Evolutionary conservation across 208 protist species (phyloP).

Genomic region (Herpetomonas samuelpessoai): DNA sequence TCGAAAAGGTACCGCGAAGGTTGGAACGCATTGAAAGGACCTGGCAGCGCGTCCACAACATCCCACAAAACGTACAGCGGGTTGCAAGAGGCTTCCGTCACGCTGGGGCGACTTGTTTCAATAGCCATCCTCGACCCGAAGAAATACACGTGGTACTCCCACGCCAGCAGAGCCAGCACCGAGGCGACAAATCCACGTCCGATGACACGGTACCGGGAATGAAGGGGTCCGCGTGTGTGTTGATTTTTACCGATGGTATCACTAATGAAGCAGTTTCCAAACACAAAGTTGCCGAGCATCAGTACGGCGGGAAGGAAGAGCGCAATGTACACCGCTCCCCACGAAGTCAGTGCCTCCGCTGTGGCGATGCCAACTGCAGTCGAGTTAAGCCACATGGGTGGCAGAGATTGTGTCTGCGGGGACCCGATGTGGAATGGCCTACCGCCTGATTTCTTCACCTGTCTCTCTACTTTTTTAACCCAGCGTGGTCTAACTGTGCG

Average conservation of each 20-base stretch:
- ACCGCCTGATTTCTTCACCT: too few relatives aligned
- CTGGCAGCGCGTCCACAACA: conserved; percentile 24
- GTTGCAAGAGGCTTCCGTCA: conserved; percentile 22
- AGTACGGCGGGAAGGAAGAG: conserved; percentile 43
- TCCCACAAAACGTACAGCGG: conserved; percentile 27
- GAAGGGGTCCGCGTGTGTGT: conserved; percentile 19
- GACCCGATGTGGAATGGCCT: too few relatives aligned
- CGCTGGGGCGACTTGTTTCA: background rate
- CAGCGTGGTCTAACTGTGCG: too few relatives aligned
- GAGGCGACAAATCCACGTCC: conserved; percentile 27
- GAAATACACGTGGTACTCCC: conserved; percentile 64
- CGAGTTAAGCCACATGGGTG: too few relatives aligned
- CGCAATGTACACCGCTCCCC: conserved; percentile 47
- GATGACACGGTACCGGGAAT: conserved; percentile 18
- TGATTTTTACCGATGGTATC: conserved; percentile 34
- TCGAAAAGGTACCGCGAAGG: conserved; percentile 10
- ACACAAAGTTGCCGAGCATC: conserved; percentile 60
- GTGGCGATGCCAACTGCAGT: too few relatives aligned
- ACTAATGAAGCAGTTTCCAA: conserved; percentile 60
- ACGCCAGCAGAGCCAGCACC: conserved; percentile 39
- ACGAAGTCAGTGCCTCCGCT: conserved; percentile 43
- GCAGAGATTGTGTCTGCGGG: too few relatives aligned
- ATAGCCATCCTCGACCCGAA: conserved; percentile 21
- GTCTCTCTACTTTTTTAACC: too few relatives aligned
- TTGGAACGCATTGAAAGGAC: background rate